Percentiles rank a stretch among this genome's conserved stretches.
These are phyloP conservation scores for Rhodotorula toruloides DNA, from an alignment of 768 basidiomycete genomes.

Conservation along the genomic window DNA sequence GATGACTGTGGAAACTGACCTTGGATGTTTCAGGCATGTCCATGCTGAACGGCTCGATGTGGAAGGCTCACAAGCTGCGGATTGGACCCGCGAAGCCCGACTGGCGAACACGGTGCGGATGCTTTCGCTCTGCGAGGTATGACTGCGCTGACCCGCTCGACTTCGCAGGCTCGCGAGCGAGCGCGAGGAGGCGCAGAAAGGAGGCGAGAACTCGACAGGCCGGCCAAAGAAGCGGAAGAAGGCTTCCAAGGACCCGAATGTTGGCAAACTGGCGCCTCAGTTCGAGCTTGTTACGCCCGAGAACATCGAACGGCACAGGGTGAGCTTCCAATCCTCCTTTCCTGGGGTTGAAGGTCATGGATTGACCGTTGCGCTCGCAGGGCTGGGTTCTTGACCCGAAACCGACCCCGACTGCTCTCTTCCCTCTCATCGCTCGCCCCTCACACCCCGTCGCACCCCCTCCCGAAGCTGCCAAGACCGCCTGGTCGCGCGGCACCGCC, in stretches of 20 bases:
- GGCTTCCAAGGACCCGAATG: slow-evolving; percentile 13
- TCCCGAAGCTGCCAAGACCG: slow-evolving; percentile 22
- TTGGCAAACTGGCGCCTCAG: slow-evolving; percentile 10
- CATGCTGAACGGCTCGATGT: slow-evolving; percentile 35
- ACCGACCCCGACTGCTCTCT: slow-evolving; percentile 15
- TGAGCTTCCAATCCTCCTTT: not conserved
- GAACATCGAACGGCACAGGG: slow-evolving; percentile 29
- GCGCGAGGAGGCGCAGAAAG: slow-evolving; percentile 9
- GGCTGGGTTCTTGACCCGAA: slow-evolving; percentile 37
- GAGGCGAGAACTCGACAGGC: not conserved
- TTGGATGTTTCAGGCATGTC: slow-evolving; percentile 23
- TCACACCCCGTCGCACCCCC: slow-evolving; percentile 25
- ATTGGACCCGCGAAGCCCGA: slow-evolving; percentile 28
- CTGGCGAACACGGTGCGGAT: slow-evolving; percentile 19
- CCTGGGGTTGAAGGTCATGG: not conserved
- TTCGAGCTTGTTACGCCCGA: slow-evolving; percentile 35
- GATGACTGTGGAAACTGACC: no score
- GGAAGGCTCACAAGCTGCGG: slow-evolving; percentile 38
- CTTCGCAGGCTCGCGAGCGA: slow-evolving; percentile 1
- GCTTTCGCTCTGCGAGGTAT: not conserved
- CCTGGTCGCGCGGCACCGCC: slow-evolving; percentile 26
- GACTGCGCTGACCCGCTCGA: not conserved
- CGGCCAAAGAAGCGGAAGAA: slow-evolving; percentile 33
- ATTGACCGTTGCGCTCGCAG: not conserved
- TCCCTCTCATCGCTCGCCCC: slow-evolving; percentile 32